Evolutionary conservation across 2,329 filamentous ascomycete species (phyloP), one percentile per base, ranked within the genome.

Genomic region (Colletotrichum cordylinicola): DNA sequence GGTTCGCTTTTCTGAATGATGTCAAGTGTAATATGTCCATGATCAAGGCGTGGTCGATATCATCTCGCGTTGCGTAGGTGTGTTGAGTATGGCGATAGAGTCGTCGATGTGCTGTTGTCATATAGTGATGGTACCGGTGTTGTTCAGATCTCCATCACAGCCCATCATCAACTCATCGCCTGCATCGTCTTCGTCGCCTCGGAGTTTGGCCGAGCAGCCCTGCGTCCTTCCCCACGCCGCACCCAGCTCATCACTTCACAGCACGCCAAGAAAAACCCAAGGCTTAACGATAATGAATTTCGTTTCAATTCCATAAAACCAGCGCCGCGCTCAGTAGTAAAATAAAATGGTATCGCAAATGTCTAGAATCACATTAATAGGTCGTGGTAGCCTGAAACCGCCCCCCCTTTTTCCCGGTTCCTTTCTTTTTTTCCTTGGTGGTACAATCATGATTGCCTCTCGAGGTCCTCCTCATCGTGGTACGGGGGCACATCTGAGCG

Each of bases 271-370:
- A 52, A 7, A 8, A 21, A 12, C 52, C 24, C 24, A 2, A n/a
- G 5, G 21, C 16, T 43, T 55, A 55, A 29, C 18, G 16, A 37
- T 56, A 12, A 55, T 61, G 24, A 31, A 18, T 16, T 67, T 37
- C 35, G 7, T 39, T 21, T 64, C 8, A 39, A 58, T 71, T 66
- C 70, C 33, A 24, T 15, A 43, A 43, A 60, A 39, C 73, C 70
- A 70, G 70, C 70, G 73, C 73, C 70, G 55, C 73, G 73, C 73
- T 75, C 43, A 39, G 13, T 58, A 68, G n/a, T 64, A 15, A 8
- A 66, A 39, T 72, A 58, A 72, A 39, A 56, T 75, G 73, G 73
- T 75, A 75, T 75, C 73, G 64, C 64, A 60, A 56, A 60, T 65
- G 35, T 68, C 64, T 60, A 68, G 35, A 64, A 43, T 35, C 73